Base-by-base conservation (phyloP, 345 rosid species). In the Firmiana major region DNA sequence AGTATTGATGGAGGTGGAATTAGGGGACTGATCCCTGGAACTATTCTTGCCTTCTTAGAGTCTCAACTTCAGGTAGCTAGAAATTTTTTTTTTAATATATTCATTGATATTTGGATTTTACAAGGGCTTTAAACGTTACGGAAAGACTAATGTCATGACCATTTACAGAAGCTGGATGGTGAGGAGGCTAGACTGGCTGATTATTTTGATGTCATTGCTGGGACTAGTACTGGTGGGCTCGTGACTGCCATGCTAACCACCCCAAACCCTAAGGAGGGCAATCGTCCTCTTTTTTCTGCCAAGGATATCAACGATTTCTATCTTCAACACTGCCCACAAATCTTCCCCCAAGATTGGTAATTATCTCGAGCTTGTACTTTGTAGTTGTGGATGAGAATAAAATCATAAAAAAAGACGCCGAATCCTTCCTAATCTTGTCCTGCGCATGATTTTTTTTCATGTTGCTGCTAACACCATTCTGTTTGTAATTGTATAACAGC, bases 1-100 rank as follows among this genome's bases (percentile, higher is more conserved):
- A 88, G 93, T 80, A 91, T 91, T 7, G 94, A 93, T 40, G 97
- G 97, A 5, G 96, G 96, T 46, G 97, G 94, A 24, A 84, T 91
- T 21, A 84, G 96, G 85, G 97, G 97, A 46, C 43, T 93, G 16
- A 87, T 93, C 40, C 96, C 96, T 0, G 90, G 81, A 21, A 81
- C 80, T 10, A 91, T 93, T 11, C 93, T 93, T 17, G 81, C 80
- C 54, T 86, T 89, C 46, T 79, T 93, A 10, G 97, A 93, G 76
- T 81, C 93, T 9, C 84, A 91, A 75, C 91, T 93, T 74, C 94
- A 91, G 91, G 93, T 91, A 69, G 26, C 6, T 34, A 34, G 21
- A 36, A 34, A 63, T 15, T 15, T 34, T 31, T 15, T 21, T 63
- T 63, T 63, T 3, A 59, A 28, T 63, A 7, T 15, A 62, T 16